Conservation (phyloP, 805 yeast genomes). For the Candida sakaeoensis region DNA sequence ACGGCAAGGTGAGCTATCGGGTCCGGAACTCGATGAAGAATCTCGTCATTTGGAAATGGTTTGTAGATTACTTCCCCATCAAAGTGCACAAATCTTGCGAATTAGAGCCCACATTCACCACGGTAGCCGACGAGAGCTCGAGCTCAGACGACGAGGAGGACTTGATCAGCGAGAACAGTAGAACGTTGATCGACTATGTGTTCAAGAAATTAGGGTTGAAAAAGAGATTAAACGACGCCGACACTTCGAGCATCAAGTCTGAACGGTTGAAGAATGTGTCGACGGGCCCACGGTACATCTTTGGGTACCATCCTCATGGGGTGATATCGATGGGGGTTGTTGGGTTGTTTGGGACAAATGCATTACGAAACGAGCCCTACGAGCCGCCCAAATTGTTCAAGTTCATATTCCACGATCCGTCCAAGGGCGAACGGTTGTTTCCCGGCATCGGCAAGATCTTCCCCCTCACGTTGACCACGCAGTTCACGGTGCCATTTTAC, state of each 20-base stretch:
- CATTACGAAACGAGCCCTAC: conserved; percentile 40
- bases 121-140: conserved; percentile 24
- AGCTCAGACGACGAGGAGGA: conserved; percentile 40
- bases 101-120: conserved; percentile 68
- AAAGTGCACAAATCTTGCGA: conserved; percentile 62
- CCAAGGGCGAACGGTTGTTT: conserved; percentile 60
- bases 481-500: conserved; percentile 79
- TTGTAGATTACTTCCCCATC: conserved; percentile 79
- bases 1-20: conserved; percentile 64
- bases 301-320: conserved; percentile 96
- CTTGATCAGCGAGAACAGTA: conserved; percentile 33
- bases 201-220: conserved; percentile 35
- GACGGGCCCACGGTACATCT: conserved; percentile 74
- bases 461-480: conserved; percentile 75
- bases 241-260: conserved; percentile 9
- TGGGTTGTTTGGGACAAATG: conserved; percentile 70
- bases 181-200: conserved; percentile 32
- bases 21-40: conserved; percentile 56
- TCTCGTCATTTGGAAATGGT: conserved; percentile 61
- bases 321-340: conserved; percentile 89
- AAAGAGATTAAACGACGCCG: conserved; percentile 33
- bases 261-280: conserved; percentile 24
- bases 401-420: conserved; percentile 57
- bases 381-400: conserved; percentile 32
- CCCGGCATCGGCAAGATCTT: conserved; percentile 80